Conservation (phyloP, 768 basidiomycete genomes). For the Strobilomyces confusus region DNA sequence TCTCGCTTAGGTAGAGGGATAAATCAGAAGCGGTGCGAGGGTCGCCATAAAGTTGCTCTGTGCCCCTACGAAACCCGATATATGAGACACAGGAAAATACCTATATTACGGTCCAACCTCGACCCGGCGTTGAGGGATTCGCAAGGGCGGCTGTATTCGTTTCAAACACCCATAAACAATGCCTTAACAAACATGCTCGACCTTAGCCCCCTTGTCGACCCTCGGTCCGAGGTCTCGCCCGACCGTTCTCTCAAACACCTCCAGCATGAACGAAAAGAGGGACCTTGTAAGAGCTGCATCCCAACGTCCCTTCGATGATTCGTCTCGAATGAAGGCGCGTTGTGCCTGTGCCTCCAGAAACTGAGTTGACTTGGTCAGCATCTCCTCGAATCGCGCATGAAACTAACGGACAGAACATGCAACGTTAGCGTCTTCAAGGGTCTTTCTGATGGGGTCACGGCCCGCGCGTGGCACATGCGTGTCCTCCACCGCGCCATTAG, state of each 20-base stretch:
- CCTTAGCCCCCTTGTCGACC: constrained; percentile 38
- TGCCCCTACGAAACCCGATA: too few relatives aligned
- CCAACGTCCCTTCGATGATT: constrained; percentile 91
- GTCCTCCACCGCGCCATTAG: constrained; percentile 48
- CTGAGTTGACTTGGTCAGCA: constrained; percentile 36
- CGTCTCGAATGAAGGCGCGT: constrained; percentile 94
- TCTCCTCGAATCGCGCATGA: neutral
- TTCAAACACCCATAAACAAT: constrained; percentile 10
- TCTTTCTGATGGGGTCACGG: constrained; percentile 77
- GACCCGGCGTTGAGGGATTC: too few relatives aligned
- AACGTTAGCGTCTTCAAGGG: constrained; percentile 77
- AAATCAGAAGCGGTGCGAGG: constrained; percentile 41
- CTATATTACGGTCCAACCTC: too few relatives aligned
- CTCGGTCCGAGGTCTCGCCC: constrained; percentile 80
- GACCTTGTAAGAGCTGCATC: constrained; percentile 86
- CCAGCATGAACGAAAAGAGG: constrained; percentile 84
- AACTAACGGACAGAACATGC: constrained; percentile 55
- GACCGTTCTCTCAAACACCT: constrained; percentile 87
- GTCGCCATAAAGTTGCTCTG: constrained; percentile 32
- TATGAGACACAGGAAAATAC: too few relatives aligned
- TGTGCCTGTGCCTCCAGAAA: constrained; percentile 96
- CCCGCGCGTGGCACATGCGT: constrained; percentile 90
- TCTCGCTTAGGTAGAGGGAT: constrained; percentile 49
- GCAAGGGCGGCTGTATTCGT: constrained; percentile 2
- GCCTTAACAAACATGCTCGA: constrained; percentile 70